Base-by-base conservation (phyloP, 2,329 filamentous ascomycete species). In the Simplicillium aogashimaense region DNA sequence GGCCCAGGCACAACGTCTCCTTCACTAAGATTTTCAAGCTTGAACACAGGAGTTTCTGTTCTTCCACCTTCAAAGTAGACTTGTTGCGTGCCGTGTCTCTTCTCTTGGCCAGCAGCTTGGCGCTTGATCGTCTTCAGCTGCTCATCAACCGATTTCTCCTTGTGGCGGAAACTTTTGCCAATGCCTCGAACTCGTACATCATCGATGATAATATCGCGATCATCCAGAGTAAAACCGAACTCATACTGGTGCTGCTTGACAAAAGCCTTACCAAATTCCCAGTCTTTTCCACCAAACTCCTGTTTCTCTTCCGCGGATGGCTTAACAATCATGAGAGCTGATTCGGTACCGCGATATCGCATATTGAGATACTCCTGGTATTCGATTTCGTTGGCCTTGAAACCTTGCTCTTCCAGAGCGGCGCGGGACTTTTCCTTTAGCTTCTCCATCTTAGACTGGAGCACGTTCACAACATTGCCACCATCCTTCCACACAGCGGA, bases 341-440 rank as follows among this genome's bases (percentile, higher is more conserved):
- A 94, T 56, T 95, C 88, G 0, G 88, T 95, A 10, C 88, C 88
- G 29, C 86, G 77, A 53, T 95, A 95, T 42, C 89, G 72, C 81
- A 95, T 88, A 56, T 95, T 95, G 42, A 97, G 75, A 53, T 95
- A 95, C 55, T 94, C 85, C 56, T 95, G 88, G 53, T 90, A 94
- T 0, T 80, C 72, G 17, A 95, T 85, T 28, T 86, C 78, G 5
- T 74, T 64, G 34, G 84, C 76, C 2, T 72, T 66, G 53, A 95
- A 95, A 0, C 88, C 89, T 60, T 95, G 89, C 2, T 83, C 81
- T 16, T 69, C 67, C 4, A 95, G 65, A 1, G 78, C 76, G 14
- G 69, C 64, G 0, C 68, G 73, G 0, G 86, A 89, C 54, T 82
- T 86, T n/a, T 75, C 70, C 62, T 85, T 90, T 30, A 95, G 69